These are phyloP conservation scores for Epichloe bromicola DNA, from an alignment of 2,329 filamentous ascomycete species.

Conservation along the genomic window DNA sequence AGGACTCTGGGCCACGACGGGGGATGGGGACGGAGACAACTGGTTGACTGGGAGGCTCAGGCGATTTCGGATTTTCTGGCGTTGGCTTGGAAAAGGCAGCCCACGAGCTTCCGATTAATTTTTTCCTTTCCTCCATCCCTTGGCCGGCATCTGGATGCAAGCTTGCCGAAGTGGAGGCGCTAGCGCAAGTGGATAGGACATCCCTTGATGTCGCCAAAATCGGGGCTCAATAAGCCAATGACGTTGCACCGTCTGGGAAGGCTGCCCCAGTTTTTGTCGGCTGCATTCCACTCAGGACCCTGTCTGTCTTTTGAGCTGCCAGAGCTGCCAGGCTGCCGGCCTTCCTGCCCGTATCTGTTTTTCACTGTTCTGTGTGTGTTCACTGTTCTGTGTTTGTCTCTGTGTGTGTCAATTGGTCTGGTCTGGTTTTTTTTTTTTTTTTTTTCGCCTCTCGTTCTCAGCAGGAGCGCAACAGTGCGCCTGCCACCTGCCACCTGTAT, in stretches of 20 bases:
- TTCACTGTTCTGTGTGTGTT: too few relatives aligned
- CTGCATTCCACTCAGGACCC: slow-evolving; percentile 6
- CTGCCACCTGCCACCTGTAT: neutral
- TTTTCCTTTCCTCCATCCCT: slow-evolving; percentile 25
- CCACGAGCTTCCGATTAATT: slow-evolving; percentile 22
- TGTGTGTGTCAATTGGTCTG: neutral
- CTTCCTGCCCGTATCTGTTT: too few relatives aligned
- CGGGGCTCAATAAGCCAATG: slow-evolving; percentile 6
- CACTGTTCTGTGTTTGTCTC: too few relatives aligned
- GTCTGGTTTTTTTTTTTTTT: neutral
- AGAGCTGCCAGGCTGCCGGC: neutral
- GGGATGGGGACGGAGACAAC: slow-evolving; percentile 10
- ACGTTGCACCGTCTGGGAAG: neutral
- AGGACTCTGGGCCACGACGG: neutral
- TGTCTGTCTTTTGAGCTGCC: neutral
- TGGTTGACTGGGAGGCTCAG: slow-evolving; percentile 7
- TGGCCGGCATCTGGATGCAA: slow-evolving; percentile 20
- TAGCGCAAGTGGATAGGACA: slow-evolving; percentile 19
- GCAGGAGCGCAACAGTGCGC: too few relatives aligned
- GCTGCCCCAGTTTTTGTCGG: slow-evolving; percentile 1
- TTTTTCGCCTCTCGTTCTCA: too few relatives aligned
- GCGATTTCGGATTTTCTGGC: slow-evolving; percentile 13
- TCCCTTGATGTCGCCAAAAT: slow-evolving; percentile 7
- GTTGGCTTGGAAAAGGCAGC: slow-evolving; percentile 14
- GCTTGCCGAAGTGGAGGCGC: slow-evolving; percentile 22